Base-by-base conservation (phyloP, 106 monocot species). In the Allium fistulosum region DNA sequence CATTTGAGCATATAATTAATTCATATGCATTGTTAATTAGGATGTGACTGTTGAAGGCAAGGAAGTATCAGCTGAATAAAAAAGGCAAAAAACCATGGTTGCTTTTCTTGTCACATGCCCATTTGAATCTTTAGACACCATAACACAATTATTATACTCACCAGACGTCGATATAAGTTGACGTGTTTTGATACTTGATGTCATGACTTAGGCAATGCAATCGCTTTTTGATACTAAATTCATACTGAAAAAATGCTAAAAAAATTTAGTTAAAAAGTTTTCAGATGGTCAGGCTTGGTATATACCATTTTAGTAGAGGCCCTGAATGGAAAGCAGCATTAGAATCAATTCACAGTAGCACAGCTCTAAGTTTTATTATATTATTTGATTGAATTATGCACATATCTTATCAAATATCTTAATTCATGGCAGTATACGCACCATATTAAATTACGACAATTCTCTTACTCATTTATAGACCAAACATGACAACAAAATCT, bases 141-240 rank as follows among this genome's bases (percentile, higher is more conserved):
- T 99, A 46, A 87, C 82, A 17, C 87, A 83, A 51, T 79, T 85
- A 71, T 68, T 92, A 4, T 92, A 99, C 82, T 99, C 97, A 52
- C 71, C 97, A 67, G 92, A 86, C 78, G 75, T 99, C 15, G 97
- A 99, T 80, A 62, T 87, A 17, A 65, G 92, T 63, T 92, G 92
- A 59, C 80, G 97, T 2, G 79, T 99, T 75, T 62, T 99, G 58
- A 81, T 99, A 56, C 67, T 92, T 71, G 97, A 99, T 81, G 90
- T 85, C n/a, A 99, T 99, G 97, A 82, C 85, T 49, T 82, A 90
- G 75, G 92, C 97, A 62, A 89, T 92, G 18, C 80, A 83, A 67
- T 92, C 92, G 72, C 82, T 99, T 68, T 71, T 87, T 75, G 78
- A 85, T 71, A 48, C 84, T 62, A 82, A 74, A 77, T 81, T 68